Base-by-base conservation (phyloP, 768 basidiomycete species). In the Austroboletus festivus region DNA sequence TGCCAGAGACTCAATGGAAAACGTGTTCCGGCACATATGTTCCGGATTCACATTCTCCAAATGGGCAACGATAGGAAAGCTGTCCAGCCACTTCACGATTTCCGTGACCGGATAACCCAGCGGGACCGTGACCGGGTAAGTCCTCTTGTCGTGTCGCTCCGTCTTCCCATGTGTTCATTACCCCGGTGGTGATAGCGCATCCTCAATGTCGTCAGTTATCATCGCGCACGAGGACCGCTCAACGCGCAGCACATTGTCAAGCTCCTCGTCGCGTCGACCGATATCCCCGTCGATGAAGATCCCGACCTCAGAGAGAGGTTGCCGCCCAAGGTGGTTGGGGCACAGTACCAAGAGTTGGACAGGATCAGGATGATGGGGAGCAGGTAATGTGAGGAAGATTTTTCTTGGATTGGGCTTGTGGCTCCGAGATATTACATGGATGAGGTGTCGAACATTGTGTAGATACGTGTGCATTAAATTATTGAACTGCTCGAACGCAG, bases 31-130 rank as follows among this genome's bases (percentile, higher is more conserved):
- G 16, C 46, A 4, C 33, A 60, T 30, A 53, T 61, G 58, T 58
- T 63, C 55, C 55, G 55, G 2, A 55, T 62, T 11, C 53, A 62
- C 30, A 21, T 63, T 16, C 28, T 62, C 38, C 61, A 62, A 43
- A 57, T 62, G 53, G 61, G 61, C 1, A 47, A 55, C 0, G 55
- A 62, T 30, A 54, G 58, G 38, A 63, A 42, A 20, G 61, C 47
- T 12, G 53, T 60, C 46, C 30, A 48, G 41, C 61, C 61, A 4
- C 50, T 62, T 13, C 47, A 58, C 8, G 55, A 58, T 38, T 55
- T 62, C 45, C 55, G 53, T 28, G 58, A 63, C 15, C 51, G 46
- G 22, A 24, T 63, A 18, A 51, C 47, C 3, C 47, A 50, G 18
- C 40, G 45, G 20, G 61, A 60, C 38, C 44, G 39, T 10, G 45